Evolutionary conservation across 2,329 filamentous ascomycete genomes (phyloP), one percentile per base, ranked within the genome.

Genomic region (Aspergillus sp.): DNA sequence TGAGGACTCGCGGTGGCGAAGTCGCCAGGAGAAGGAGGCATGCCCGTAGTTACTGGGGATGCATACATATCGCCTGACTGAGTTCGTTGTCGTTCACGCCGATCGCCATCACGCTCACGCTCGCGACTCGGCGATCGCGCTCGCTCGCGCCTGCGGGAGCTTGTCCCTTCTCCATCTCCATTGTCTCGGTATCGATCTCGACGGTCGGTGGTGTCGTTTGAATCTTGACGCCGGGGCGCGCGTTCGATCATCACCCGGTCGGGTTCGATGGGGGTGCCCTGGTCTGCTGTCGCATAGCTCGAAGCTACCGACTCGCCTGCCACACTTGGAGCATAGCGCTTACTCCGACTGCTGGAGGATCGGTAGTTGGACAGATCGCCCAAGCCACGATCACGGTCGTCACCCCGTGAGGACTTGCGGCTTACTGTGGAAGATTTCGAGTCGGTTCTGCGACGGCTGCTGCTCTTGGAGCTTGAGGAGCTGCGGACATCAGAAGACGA

Each of bases 301-400:
- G 72, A 75, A 60, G 72, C 71, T 59, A 72, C 65, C 5, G 72
- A 74, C 21, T 74, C 73, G 49, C 63, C 69, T 13, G 70, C 68
- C 19, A 62, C 61, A 57, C 72, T 74, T 17, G 66, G 51, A 10
- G 70, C 64, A 56, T 69, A 67, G 48, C 70, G 71, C 63, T 56
- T 67, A 63, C 63, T 71, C 51, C 67, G 66, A 49, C 64, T 66
- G 47, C 63, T 56, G 13, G 70, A 66, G 8, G 68, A 64, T 47
- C 68, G 56, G 57, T 73, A 72, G 57, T 66, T 58, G 19, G 69
- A 65, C 64, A 74, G 61, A 63, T 76, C 74, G 56, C 71, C 73
- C 64, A 77, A 66, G 59, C 73, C 76, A 57, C 75, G 74, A 59
- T 76, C 77, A 75, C 78, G 77, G 73, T 80, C 78, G 75, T 80